Percentiles rank a stretch among this genome's conserved stretches.
These are phyloP conservation scores for Xylariaceae sp. DNA, from an alignment of 2,329 filamentous ascomycete species.

Conservation along the genomic window DNA sequence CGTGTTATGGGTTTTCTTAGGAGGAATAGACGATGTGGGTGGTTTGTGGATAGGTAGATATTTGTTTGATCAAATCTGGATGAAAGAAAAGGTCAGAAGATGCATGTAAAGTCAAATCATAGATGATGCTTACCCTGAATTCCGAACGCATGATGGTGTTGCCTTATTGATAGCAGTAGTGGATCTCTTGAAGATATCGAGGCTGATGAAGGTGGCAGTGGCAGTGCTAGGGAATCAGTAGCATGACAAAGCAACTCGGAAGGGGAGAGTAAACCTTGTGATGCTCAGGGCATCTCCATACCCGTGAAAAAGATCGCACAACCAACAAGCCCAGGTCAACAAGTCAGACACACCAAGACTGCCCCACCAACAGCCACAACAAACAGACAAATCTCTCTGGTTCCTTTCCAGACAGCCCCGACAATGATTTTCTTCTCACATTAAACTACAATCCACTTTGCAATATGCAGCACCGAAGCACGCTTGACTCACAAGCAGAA, in stretches of 20 bases:
- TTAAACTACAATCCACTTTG: not conserved
- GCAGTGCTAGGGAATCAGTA: not conserved
- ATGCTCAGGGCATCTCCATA: not conserved
- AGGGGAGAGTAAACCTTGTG: not conserved
- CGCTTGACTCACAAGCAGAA: not conserved
- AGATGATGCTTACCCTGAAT: not conserved
- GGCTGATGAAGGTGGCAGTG: not conserved
- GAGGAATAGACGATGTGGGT: no score
- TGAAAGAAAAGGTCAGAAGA: not conserved
- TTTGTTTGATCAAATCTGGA: not conserved
- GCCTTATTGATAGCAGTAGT: not conserved
- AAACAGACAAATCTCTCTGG: not conserved
- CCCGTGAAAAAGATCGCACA: not conserved
- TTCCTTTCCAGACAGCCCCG: not conserved
- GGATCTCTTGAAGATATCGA: not conserved
- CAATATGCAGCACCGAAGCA: not conserved
- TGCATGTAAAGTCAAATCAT: not conserved
- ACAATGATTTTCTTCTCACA: not conserved
- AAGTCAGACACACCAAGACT: not conserved
- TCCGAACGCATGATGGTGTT: not conserved
- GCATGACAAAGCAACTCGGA: not conserved
- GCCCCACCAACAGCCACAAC: not conserved
- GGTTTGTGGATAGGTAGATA: no score
- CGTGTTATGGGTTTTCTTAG: no score
- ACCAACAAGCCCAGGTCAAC: not conserved